Percentiles rank a stretch among this genome's conserved stretches.
Conservation (phyloP, 129 eudicot genomes). For the Heracleum sosnowskyi region DNA sequence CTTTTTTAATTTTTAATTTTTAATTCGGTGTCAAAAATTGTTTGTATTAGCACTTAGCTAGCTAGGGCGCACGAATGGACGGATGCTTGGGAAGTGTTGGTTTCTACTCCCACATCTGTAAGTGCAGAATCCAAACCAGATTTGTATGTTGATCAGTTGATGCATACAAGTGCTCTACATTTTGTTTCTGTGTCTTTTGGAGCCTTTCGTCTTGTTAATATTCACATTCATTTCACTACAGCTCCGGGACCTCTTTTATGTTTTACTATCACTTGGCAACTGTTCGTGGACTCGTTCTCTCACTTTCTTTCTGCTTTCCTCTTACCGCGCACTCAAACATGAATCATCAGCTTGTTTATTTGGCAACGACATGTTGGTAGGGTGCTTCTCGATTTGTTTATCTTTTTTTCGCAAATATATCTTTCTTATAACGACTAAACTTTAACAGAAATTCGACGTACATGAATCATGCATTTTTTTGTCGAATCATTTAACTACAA, state of each 20-base stretch:
- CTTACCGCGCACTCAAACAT: background rate
- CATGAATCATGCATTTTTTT: background rate
- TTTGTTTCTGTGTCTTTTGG: slow-evolving; percentile 6
- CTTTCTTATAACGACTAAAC: background rate
- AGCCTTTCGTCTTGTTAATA: background rate
- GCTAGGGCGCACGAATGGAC: background rate
- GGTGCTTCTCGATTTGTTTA: background rate
- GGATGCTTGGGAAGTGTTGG: background rate
- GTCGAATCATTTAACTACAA: background rate
- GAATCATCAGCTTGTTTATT: background rate
- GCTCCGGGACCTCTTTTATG: background rate
- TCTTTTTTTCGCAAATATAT: background rate
- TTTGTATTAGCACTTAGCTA: background rate
- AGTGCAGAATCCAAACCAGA: background rate
- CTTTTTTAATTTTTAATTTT: no score
- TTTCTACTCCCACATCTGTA: background rate
- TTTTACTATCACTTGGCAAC: background rate
- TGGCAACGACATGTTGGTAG: background rate
- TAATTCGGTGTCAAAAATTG: background rate
- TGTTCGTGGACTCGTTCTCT: background rate
- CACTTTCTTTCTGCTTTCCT: background rate
- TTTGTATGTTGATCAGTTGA: background rate
- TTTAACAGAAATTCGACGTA: background rate
- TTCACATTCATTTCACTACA: background rate
- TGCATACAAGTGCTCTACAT: background rate